Conservation (phyloP, 441 rosid genomes). For the Manihot esculenta region DNA sequence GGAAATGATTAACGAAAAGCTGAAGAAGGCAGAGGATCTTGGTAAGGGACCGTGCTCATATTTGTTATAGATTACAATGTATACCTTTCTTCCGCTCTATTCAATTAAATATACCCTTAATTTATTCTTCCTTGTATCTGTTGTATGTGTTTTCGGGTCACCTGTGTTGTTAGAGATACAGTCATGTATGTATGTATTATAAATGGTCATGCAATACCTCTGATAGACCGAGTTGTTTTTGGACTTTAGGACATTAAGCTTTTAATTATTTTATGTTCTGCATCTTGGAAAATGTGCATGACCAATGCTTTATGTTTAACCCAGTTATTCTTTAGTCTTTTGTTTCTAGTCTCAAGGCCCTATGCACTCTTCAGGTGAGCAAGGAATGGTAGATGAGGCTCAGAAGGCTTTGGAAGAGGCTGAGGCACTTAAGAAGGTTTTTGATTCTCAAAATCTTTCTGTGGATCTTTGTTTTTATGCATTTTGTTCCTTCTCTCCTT, state of each 20-base stretch:
- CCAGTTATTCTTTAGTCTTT: neutral
- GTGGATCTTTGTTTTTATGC: neutral
- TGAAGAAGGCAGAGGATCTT: slow-evolving; percentile 97
- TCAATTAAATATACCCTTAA: neutral
- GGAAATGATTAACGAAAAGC: slow-evolving; percentile 97
- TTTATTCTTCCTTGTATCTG: neutral
- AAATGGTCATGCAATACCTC: neutral
- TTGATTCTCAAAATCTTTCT: slow-evolving; percentile 8
- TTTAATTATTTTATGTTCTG: neutral
- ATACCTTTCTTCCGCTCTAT: too few species aligned
- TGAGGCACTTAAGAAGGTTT: slow-evolving; percentile 98
- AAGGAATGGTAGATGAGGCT: slow-evolving; percentile 99
- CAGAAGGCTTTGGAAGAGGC: slow-evolving; percentile 98
- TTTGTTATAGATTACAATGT: too few species aligned
- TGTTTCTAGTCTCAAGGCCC: slow-evolving; percentile 5
- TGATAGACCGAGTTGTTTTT: neutral
- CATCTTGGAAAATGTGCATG: neutral
- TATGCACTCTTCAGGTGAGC: slow-evolving; percentile 62
- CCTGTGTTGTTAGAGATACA: neutral
- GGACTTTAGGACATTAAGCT: neutral
- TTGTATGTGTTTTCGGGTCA: neutral
- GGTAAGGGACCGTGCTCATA: slow-evolving; percentile 64
- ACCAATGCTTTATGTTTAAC: neutral
- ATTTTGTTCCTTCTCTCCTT: neutral
- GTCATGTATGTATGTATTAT: neutral